phyloP scores from a whole-genome alignment of 805 yeast genomes.

The Saccharomycopsis fibuligera region DNA sequence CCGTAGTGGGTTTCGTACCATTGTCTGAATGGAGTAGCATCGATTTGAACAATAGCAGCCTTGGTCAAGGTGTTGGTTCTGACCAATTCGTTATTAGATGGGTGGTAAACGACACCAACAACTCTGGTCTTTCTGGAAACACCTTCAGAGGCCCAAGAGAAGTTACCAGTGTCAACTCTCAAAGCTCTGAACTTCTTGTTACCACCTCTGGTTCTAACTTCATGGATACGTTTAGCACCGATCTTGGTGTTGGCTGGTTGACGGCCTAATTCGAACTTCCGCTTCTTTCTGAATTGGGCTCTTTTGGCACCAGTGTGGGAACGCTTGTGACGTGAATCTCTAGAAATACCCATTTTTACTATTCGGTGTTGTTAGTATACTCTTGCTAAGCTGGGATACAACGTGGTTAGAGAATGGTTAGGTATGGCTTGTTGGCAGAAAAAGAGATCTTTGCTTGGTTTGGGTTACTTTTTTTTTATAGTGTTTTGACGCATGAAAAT shows the following conservation, averaged over 20 bases:
- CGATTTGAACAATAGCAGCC: conserved; percentile 98
- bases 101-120: conserved; percentile 96
- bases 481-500: neutral
- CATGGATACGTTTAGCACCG: conserved; percentile 97
- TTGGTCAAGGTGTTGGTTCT: conserved; percentile 99
- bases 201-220: conserved; percentile 99
- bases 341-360: conserved; percentile 96
- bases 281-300: conserved; percentile 99
- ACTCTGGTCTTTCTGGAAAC: conserved; percentile 98
- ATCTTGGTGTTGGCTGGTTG: conserved; percentile 99
- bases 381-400: too few species aligned
- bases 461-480: neutral
- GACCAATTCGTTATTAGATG: conserved; percentile 98
- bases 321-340: conserved; percentile 99
- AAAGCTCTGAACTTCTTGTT: conserved; percentile 99
- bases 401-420: neutral
- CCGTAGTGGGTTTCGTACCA: conserved; percentile 99
- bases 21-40: conserved; percentile 99
- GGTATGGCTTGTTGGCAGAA: neutral
- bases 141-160: conserved; percentile 99
- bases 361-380: conserved; percentile 16
- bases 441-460: neutral
- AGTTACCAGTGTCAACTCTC: conserved; percentile 98
- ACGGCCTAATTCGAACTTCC: conserved; percentile 99
- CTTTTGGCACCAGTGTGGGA: conserved; percentile 99